Conservation (phyloP, 2,329 filamentous ascomycete species). For the Talaromyces funiculosus region DNA sequence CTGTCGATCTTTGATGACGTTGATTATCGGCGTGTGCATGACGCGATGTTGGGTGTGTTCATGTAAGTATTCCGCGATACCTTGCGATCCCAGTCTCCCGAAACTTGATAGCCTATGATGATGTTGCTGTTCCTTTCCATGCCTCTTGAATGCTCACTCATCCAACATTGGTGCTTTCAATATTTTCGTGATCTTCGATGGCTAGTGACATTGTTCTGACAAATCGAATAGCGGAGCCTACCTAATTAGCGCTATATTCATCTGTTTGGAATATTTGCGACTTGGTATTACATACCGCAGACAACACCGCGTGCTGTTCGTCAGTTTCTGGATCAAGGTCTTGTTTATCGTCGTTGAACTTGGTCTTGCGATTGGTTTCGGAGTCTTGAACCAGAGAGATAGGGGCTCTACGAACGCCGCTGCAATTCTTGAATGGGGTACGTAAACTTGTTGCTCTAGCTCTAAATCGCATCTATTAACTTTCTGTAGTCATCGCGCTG, state of each 20-base stretch:
- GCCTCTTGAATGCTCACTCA: no score
- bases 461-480: not conserved
- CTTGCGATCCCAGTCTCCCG: not conserved
- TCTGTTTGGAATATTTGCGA: conserved; percentile 84
- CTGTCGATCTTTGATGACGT: conserved; percentile 80
- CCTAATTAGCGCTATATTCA: conserved; percentile 76
- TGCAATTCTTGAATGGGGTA: conserved; percentile 70
- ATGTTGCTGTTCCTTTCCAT: not conserved
- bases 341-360: conserved; percentile 77
- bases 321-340: conserved; percentile 85
- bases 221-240: conserved; percentile 56
- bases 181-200: no score
- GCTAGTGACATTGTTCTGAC: not conserved
- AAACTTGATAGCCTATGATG: not conserved
- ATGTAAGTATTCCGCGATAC: conserved; percentile 44
- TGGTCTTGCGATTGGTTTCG: conserved; percentile 62
- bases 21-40: conserved; percentile 62
- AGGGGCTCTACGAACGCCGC: conserved; percentile 51
- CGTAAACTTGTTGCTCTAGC: conserved; percentile 14
- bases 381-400: conserved; percentile 40
- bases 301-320: conserved; percentile 64
- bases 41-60: conserved; percentile 74
- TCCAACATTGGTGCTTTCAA: not conserved
- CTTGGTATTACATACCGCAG: conserved; percentile 70
- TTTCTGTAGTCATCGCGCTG: conserved; percentile 57